Conservation (phyloP, 768 basidiomycete species). For the Galerina sulciceps region DNA sequence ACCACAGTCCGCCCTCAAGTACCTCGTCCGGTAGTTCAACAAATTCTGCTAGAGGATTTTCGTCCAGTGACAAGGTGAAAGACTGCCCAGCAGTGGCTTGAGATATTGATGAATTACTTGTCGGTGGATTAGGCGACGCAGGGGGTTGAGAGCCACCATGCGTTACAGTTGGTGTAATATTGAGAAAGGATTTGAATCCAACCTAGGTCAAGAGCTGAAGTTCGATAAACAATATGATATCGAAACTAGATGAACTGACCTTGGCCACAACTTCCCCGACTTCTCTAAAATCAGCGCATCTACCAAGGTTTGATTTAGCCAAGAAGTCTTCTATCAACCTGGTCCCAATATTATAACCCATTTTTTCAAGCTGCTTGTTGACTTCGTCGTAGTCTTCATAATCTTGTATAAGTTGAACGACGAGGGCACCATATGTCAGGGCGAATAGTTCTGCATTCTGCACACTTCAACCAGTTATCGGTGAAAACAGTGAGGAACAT, state of each 20-base stretch:
- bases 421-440: conserved; percentile 95
- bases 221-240: background rate
- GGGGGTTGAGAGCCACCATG: conserved; percentile 64
- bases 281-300: conserved; percentile 92
- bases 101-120: conserved; percentile 39
- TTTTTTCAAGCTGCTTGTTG: conserved; percentile 97
- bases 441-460: conserved; percentile 98
- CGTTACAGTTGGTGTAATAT: conserved; percentile 83
- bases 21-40: conserved; percentile 95
- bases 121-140: conserved; percentile 51
- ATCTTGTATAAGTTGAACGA: conserved; percentile 98
- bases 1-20: conserved; percentile 93
- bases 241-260: conserved; percentile 46
- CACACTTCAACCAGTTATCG: conserved; percentile 20
- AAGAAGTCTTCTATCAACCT: conserved; percentile 97
- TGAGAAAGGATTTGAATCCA: conserved; percentile 97
- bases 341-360: conserved; percentile 99
- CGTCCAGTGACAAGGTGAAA: conserved; percentile 89
- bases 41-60: conserved; percentile 96
- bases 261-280: conserved; percentile 96
- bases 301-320: conserved; percentile 88
- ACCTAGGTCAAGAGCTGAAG: conserved; percentile 56
- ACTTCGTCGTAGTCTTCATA: conserved; percentile 97
- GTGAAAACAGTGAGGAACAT: conserved; percentile 31
- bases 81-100: conserved; percentile 54